Conservation (phyloP, 2,329 filamentous ascomycete species). For the Pseudovirgaria hyperparasitica region DNA sequence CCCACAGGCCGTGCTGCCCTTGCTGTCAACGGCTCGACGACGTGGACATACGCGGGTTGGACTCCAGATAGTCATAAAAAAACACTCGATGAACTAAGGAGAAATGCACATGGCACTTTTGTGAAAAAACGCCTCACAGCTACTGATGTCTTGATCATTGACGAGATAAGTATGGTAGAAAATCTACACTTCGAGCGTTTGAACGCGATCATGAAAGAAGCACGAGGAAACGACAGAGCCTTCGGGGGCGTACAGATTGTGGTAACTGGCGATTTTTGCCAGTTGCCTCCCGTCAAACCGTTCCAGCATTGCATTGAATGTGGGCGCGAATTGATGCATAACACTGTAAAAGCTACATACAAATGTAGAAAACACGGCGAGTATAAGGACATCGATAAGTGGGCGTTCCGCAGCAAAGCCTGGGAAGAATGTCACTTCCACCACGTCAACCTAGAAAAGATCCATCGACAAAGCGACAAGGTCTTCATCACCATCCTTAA, state of each 20-base stretch:
- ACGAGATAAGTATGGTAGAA: slow-evolving; percentile 56
- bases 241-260: slow-evolving; percentile 42
- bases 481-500: slow-evolving; percentile 43
- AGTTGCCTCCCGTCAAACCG: slow-evolving; percentile 46
- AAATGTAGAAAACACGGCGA: slow-evolving; percentile 22
- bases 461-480: slow-evolving; percentile 45
- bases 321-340: slow-evolving; percentile 22
- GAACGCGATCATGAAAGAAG: slow-evolving; percentile 34
- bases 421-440: slow-evolving; percentile 44
- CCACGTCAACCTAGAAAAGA: slow-evolving; percentile 39
- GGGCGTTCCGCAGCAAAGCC: slow-evolving; percentile 44
- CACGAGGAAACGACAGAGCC: slow-evolving; percentile 11
- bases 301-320: slow-evolving; percentile 41
- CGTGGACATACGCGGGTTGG: slow-evolving; percentile 47
- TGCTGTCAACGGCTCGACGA: slow-evolving; percentile 43
- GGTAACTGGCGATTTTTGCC: slow-evolving; percentile 48
- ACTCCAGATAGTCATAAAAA: slow-evolving; percentile 33
- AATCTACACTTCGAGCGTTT: slow-evolving; percentile 41
- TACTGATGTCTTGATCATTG: slow-evolving; percentile 47
- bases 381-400: slow-evolving; percentile 40
- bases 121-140: slow-evolving; percentile 24
- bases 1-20: slow-evolving; percentile 49
- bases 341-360: slow-evolving; percentile 12
- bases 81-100: slow-evolving; percentile 22
- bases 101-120: slow-evolving; percentile 18